Percentiles rank a stretch among this genome's conserved stretches.
phyloP scores from a whole-genome alignment of 495 filamentous ascomycete genomes.

The Entonaema liquescens region DNA sequence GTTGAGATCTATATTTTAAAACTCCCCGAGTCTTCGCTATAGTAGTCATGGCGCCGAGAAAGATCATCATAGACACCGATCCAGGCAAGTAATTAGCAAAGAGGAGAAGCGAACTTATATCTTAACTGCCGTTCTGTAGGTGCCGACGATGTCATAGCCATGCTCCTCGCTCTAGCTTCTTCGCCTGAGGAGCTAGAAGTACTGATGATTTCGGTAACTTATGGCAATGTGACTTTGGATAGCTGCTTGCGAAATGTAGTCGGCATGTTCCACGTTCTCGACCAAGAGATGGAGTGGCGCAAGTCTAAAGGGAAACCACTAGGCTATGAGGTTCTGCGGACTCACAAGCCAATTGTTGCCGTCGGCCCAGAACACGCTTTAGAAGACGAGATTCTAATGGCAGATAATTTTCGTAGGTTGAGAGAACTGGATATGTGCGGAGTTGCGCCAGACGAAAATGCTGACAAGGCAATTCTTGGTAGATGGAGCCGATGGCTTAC shows the following conservation, averaged over 20 bases:
- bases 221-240: conserved; percentile 88
- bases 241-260: conserved; percentile 91
- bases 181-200: conserved; percentile 87
- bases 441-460: background rate
- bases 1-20: background rate
- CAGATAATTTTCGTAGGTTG: conserved; percentile 88
- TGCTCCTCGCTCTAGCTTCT: conserved; percentile 83
- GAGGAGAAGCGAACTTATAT: background rate
- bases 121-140: conserved; percentile 59
- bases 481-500: conserved; percentile 93
- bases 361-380: conserved; percentile 86
- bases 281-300: conserved; percentile 89
- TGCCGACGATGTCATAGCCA: conserved; percentile 88
- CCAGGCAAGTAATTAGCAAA: conserved; percentile 62
- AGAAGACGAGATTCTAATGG: conserved; percentile 81
- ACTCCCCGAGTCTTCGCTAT: background rate
- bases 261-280: conserved; percentile 90
- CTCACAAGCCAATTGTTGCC: conserved; percentile 80
- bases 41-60: conserved; percentile 65
- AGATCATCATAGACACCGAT: conserved; percentile 94
- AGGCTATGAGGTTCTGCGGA: conserved; percentile 73
- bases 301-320: conserved; percentile 67
- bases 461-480: conserved; percentile 2
- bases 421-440: background rate
- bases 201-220: conserved; percentile 87